These are phyloP conservation scores for Amylostereum areolatum DNA, from an alignment of 1,284 basidiomycete genomes.

Conservation along the genomic window DNA sequence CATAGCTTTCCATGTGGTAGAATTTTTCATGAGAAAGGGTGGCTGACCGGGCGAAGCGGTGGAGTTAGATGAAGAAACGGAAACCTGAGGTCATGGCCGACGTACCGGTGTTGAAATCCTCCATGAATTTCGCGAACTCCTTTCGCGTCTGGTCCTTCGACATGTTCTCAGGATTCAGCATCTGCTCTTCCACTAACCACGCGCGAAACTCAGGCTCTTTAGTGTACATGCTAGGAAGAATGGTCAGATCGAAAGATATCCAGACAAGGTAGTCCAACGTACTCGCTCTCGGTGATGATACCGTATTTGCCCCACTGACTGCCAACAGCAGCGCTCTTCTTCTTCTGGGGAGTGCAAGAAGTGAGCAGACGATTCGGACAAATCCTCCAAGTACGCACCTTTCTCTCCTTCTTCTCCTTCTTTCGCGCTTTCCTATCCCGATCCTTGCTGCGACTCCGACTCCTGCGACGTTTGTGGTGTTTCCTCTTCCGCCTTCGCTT, in stretches of 20 bases:
- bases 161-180: conserved; percentile 81
- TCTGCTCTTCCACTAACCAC: conserved; percentile 87
- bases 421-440: conserved; percentile 55
- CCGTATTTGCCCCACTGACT: conserved; percentile 86
- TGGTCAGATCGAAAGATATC: background rate
- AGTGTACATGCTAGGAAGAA: conserved; percentile 58
- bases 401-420: conserved; percentile 65
- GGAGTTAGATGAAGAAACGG: conserved; percentile 3
- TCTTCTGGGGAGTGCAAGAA: conserved; percentile 26
- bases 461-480: conserved; percentile 27
- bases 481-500: conserved; percentile 1
- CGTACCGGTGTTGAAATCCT: conserved; percentile 86
- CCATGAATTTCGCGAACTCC: conserved; percentile 72
- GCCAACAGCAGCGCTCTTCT: conserved; percentile 52
- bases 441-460: conserved; percentile 43
- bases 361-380: background rate
- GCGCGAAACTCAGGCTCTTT: conserved; percentile 81
- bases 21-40: conserved; percentile 90
- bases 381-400: conserved; percentile 28
- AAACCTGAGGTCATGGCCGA: background rate
- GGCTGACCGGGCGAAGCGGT: conserved; percentile 53
- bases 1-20: conserved; percentile 80
- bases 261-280: conserved; percentile 26
- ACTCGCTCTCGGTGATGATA: conserved; percentile 80
- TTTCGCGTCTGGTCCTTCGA: conserved; percentile 81